Conservation (phyloP, 164 flowering plant genomes). For the Protea cynaroides region DNA sequence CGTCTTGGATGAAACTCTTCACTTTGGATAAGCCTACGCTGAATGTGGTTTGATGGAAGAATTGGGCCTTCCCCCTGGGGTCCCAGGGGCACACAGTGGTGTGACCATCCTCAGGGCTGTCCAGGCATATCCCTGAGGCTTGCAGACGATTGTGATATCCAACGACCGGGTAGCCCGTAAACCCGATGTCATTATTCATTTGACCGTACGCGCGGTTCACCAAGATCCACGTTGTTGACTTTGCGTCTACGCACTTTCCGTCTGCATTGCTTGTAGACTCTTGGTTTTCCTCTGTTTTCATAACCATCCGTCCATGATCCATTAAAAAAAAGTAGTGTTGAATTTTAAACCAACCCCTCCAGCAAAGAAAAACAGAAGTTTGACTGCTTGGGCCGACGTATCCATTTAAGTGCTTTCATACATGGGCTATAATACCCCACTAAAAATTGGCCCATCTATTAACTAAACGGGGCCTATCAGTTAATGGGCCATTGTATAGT, state of each 20-base stretch:
- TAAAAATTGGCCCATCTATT: no score
- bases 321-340: no score
- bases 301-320: no score
- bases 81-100: slow-evolving; percentile 72
- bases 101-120: slow-evolving; percentile 21
- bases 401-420: no score
- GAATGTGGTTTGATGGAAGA: slow-evolving; percentile 57
- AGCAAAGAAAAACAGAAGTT: no score
- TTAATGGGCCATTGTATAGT: no score
- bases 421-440: no score
- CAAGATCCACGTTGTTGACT: slow-evolving; percentile 10
- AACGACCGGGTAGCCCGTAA: slow-evolving; percentile 56
- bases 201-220: slow-evolving; percentile 13
- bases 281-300: slow-evolving; percentile 47
- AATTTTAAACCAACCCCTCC: no score
- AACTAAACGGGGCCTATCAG: no score
- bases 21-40: slow-evolving; percentile 42
- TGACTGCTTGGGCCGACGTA: no score
- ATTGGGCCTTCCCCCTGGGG: slow-evolving; percentile 43
- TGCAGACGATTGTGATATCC: slow-evolving; percentile 62
- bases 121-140: slow-evolving; percentile 62
- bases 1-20: slow-evolving; percentile 51
- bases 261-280: slow-evolving; percentile 32
- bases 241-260: slow-evolving; percentile 44
- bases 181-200: slow-evolving; percentile 45